phyloP scores from a whole-genome alignment of 1,284 basidiomycete genomes.

The Cryptococcus sp. region DNA sequence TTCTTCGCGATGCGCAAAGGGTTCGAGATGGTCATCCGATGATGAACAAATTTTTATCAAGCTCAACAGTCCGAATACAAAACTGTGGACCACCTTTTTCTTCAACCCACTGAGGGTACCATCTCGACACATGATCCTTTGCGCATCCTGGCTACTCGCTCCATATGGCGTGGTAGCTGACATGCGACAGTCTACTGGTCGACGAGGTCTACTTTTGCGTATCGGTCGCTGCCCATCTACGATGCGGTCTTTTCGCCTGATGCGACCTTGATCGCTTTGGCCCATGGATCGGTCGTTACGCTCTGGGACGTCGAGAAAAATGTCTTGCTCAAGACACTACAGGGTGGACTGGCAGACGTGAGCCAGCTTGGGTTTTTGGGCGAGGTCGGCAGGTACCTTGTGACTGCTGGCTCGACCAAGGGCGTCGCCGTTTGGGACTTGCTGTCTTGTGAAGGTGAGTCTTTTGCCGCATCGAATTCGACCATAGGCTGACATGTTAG shows the following conservation, averaged over 20 bases:
- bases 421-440: slow-evolving; percentile 76
- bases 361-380: slow-evolving; percentile 44
- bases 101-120: slow-evolving; percentile 45
- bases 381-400: slow-evolving; percentile 47
- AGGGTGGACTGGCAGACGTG: slow-evolving; percentile 50
- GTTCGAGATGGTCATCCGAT: slow-evolving; percentile 16
- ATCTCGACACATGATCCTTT: slow-evolving; percentile 5
- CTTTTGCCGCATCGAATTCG: not conserved
- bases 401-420: slow-evolving; percentile 54
- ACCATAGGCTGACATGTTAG: not conserved
- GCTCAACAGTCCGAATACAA: slow-evolving; percentile 48
- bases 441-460: slow-evolving; percentile 61
- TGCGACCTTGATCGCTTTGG: slow-evolving; percentile 74
- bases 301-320: slow-evolving; percentile 72
- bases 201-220: slow-evolving; percentile 62
- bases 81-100: slow-evolving; percentile 42
- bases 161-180: slow-evolving; percentile 14
- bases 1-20: not conserved
- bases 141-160: not conserved
- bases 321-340: slow-evolving; percentile 60
- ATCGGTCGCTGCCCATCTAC: slow-evolving; percentile 62
- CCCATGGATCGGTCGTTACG: slow-evolving; percentile 63
- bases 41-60: slow-evolving; percentile 46
- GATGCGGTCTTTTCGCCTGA: slow-evolving; percentile 76
- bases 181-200: slow-evolving; percentile 65